These are phyloP conservation scores for Cyclotella cryptica DNA, from an alignment of 108 stramenopile species.

Conservation along the genomic window DNA sequence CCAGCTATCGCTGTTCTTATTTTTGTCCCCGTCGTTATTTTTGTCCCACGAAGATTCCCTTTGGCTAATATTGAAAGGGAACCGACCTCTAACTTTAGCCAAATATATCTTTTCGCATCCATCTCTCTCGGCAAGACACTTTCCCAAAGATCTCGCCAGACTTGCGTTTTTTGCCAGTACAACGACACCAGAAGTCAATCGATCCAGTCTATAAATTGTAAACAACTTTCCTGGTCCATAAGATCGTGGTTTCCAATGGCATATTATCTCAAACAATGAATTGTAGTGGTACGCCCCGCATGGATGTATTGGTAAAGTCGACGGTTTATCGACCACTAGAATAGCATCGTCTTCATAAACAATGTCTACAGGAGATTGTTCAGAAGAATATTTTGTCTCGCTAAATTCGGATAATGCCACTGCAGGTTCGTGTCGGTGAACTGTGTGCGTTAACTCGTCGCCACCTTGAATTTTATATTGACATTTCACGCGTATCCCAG, in stretches of 20 bases:
- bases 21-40: background rate
- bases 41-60: background rate
- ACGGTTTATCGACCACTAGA: slow-evolving; percentile 90
- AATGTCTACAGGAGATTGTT: slow-evolving; percentile 53
- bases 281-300: slow-evolving; percentile 93
- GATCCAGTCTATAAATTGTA: slow-evolving; percentile 82
- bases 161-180: slow-evolving; percentile 70
- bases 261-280: slow-evolving; percentile 70
- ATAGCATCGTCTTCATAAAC: slow-evolving; percentile 68
- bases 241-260: slow-evolving; percentile 54
- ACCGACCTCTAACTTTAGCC: slow-evolving; percentile 77
- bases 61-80: slow-evolving; percentile 54
- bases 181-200: slow-evolving; percentile 80
- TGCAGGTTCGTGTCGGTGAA: slow-evolving; percentile 91
- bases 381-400: background rate
- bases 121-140: slow-evolving; percentile 68
- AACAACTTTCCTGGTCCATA: slow-evolving; percentile 60
- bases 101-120: slow-evolving; percentile 78
- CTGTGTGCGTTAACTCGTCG: slow-evolving; percentile 77
- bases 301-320: slow-evolving; percentile 92
- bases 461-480: slow-evolving; percentile 63
- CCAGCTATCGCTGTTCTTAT: slow-evolving; percentile 3
- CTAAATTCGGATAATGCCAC: slow-evolving; percentile 53
- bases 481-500: slow-evolving; percentile 59
- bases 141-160: slow-evolving; percentile 69